Base-by-base conservation (phyloP, 1,284 basidiomycete genomes). In the Ceratobasidium sp. region DNA sequence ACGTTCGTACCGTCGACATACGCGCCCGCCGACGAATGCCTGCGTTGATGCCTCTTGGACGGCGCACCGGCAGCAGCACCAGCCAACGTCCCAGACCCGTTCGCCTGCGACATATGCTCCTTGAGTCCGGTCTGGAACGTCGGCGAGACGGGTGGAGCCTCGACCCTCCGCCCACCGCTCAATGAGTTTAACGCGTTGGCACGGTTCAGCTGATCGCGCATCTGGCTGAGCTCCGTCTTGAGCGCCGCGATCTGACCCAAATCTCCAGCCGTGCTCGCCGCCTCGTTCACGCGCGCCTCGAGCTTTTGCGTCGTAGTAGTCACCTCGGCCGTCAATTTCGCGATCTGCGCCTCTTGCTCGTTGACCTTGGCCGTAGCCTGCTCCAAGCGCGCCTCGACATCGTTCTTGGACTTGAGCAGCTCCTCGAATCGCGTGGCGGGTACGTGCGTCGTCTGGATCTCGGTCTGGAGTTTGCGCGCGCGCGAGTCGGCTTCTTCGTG, bases 171-270 rank as follows among this genome's bases (percentile, higher is more conserved):
- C 33, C 92, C 91, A 78, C 92, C 91, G 9, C 94, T 97, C 70
- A 97, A 89, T 20, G 91, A 89, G 82, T 95, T 95, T 81, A 97
- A 89, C 5, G 97, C 96, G 83, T 96, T 96, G 28, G 97, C 93
- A 42, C 98, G 92, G 83, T 97, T 97, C 81, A 99, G 92, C 85
- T 99, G 97, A 84, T 99, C 98, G 79, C 96, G 95, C 70, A 99
- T 88, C 81, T 88, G 93, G 85, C 93, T 93, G 80, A 99, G 92
- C 88, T 99, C 98, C 82, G 91, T 94, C 85, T 98, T 96, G 83
- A 99, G 91, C 0, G 93, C 93, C 80, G 92, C 88, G 79, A 99
- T 95, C 81, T 92, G 90, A 51, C 82, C 87, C 1, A 85, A 80
- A 0, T 85, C 81, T 40, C 84, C 86, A 15, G 83, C 82, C 71